These are phyloP conservation scores for Paraphaeosphaeria sporulosa DNA, from an alignment of 2,329 filamentous ascomycete species.

Conservation along the genomic window DNA sequence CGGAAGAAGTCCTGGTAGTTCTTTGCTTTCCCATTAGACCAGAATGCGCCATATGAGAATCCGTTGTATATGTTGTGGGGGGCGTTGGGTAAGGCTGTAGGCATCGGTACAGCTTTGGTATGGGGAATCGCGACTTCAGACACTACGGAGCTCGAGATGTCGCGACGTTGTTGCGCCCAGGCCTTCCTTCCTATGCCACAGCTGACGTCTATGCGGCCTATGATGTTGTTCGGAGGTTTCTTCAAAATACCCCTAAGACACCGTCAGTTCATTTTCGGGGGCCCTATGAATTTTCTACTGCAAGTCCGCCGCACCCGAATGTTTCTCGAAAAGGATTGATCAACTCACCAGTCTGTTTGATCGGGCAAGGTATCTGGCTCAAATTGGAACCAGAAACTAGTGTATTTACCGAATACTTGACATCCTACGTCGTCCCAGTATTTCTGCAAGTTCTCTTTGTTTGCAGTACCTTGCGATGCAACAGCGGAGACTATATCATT, in stretches of 20 bases:
- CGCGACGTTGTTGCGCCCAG: not conserved
- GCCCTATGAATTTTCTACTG: not conserved
- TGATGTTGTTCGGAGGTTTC: too few relatives aligned
- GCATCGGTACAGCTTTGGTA: not conserved
- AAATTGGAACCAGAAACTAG: slow-evolving; percentile 44
- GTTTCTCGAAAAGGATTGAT: not conserved
- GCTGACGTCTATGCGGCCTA: slow-evolving; percentile 1
- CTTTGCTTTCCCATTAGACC: slow-evolving; percentile 23
- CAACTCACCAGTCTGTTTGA: not conserved
- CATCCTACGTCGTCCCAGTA: slow-evolving; percentile 44
- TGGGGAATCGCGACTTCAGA: slow-evolving; percentile 13
- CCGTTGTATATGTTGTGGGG: slow-evolving; percentile 29
- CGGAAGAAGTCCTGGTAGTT: slow-evolving; percentile 34
- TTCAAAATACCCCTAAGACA: not conserved
- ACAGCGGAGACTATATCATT: slow-evolving; percentile 13
- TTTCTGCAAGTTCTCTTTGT: slow-evolving; percentile 29
- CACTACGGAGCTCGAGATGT: not conserved
- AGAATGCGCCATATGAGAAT: slow-evolving; percentile 41
- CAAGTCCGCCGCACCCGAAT: not conserved
- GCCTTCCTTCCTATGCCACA: slow-evolving; percentile 4
- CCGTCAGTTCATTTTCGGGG: not conserved
- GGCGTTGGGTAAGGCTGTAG: not conserved
- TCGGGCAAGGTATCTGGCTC: slow-evolving; percentile 23
- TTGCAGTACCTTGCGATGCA: not conserved
- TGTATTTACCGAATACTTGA: slow-evolving; percentile 37